Evolutionary conservation across 2,329 filamentous ascomycete species (phyloP).

Genomic region (Colletotrichum lupini): DNA sequence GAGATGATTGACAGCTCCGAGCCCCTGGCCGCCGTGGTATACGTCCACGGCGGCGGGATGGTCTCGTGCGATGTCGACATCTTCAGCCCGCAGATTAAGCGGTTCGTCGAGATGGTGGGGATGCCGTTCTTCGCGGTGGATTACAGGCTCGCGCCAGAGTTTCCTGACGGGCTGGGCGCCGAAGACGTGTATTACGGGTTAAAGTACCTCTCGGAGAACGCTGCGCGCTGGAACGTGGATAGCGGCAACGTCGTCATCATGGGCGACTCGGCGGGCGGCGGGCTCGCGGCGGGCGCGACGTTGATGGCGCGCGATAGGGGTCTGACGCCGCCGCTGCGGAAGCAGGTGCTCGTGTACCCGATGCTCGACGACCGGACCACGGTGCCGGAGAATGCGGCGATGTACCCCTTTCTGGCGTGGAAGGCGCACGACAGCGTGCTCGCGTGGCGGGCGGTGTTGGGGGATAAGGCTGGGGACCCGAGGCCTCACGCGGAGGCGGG

Average conservation of each 20-base stretch:
- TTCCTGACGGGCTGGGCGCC: slow-evolving; percentile 47
- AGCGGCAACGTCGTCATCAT: slow-evolving; percentile 36
- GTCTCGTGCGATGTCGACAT: slow-evolving; percentile 45
- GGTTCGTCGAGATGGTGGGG: slow-evolving; percentile 42
- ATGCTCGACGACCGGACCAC: slow-evolving; percentile 46
- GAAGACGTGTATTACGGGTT: slow-evolving; percentile 49
- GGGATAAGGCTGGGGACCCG: slow-evolving; percentile 33
- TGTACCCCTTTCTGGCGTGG: slow-evolving; percentile 35
- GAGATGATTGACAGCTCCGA: slow-evolving; percentile 7
- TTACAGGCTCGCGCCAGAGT: slow-evolving; percentile 56
- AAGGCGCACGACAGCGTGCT: slow-evolving; percentile 36
- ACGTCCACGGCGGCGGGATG: slow-evolving; percentile 56
- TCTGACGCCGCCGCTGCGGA: slow-evolving; percentile 40
- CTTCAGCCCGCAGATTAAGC: slow-evolving; percentile 40
- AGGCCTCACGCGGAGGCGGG: slow-evolving; percentile 6
- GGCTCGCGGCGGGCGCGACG: slow-evolving; percentile 40
- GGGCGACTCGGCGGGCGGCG: slow-evolving; percentile 39
- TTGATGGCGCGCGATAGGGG: slow-evolving; percentile 51
- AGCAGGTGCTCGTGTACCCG: slow-evolving; percentile 46
- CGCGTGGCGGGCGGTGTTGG: slow-evolving; percentile 40
- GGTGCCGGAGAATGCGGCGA: slow-evolving; percentile 4
- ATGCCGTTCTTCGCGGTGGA: slow-evolving; percentile 51
- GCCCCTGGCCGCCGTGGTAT: slow-evolving; percentile 44
- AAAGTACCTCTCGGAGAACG: slow-evolving; percentile 39
- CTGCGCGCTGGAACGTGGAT: slow-evolving; percentile 38